phyloP scores from a whole-genome alignment of 192 early-diverging fungal species.

The Umbelopsis sp. region DNA sequence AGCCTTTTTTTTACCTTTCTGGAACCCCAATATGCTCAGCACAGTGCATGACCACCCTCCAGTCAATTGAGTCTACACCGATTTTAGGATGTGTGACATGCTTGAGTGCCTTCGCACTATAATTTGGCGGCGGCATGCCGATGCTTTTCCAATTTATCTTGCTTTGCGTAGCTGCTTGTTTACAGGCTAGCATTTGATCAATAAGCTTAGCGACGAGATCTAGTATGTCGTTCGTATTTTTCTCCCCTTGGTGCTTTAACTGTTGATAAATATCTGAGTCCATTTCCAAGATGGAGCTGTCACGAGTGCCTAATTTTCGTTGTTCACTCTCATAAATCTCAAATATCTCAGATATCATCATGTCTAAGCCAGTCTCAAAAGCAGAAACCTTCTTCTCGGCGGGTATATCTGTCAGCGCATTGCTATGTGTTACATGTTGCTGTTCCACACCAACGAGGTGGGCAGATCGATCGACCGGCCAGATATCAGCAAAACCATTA shows the following conservation, averaged over 20 bases:
- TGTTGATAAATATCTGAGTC: neutral
- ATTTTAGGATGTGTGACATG: neutral
- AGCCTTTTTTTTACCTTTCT: neutral
- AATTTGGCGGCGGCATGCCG: neutral
- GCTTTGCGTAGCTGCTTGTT: neutral
- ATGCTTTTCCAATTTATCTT: neutral
- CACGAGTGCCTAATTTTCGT: neutral
- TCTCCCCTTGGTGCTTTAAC: neutral
- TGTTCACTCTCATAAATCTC: neutral
- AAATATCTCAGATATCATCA: neutral
- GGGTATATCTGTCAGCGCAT: neutral
- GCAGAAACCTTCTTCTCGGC: neutral
- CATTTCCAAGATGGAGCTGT: neutral
- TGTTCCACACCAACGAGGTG: neutral
- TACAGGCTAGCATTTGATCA: neutral
- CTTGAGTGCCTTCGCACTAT: neutral
- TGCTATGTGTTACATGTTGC: neutral
- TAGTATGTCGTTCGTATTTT: neutral
- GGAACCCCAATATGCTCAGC: neutral
- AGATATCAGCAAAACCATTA: slow-evolving; percentile 1
- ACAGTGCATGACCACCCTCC: neutral
- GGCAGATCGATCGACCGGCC: slow-evolving; percentile 2
- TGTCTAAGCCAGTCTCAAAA: neutral
- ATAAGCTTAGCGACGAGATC: neutral
- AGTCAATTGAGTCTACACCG: neutral